These are phyloP conservation scores for Thielaviopsis populi DNA, from an alignment of 2,329 filamentous ascomycete species.

Conservation along the genomic window DNA sequence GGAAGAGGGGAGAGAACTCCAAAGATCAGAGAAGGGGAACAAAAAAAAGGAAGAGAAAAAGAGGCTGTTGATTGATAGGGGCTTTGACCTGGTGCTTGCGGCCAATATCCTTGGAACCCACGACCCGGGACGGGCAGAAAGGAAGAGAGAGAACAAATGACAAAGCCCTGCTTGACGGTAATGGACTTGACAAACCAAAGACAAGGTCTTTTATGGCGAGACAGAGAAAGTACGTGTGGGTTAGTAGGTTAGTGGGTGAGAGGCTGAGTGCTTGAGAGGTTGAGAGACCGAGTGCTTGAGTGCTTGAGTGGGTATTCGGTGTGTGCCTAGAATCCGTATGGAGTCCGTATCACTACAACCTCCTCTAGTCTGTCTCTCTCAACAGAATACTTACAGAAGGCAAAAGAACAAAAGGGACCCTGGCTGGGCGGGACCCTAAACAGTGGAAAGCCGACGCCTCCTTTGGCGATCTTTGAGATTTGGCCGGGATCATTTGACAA, in stretches of 20 bases:
- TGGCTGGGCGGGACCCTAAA: neutral
- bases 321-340: no score
- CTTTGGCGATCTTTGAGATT: slow-evolving; percentile 1
- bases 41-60: neutral
- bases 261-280: no score
- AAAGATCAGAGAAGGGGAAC: neutral
- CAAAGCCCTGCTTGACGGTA: neutral
- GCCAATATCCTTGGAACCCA: neutral
- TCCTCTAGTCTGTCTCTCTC: neutral
- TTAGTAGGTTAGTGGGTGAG: no score
- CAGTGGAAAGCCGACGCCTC: neutral
- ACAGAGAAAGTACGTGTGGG: no score
- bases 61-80: neutral
- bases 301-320: neutral
- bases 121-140: neutral
- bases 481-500: neutral
- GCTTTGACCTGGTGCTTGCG: neutral
- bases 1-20: neutral
- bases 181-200: neutral
- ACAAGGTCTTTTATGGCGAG: no score
- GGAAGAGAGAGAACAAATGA: neutral
- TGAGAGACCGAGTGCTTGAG: no score
- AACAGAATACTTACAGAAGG: neutral
- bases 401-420: neutral
- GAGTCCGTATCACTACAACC: neutral